Percentiles rank a stretch among this genome's conserved stretches.
phyloP scores from a whole-genome alignment of 2,329 filamentous ascomycete species.

The Coniochaeta sp. region DNA sequence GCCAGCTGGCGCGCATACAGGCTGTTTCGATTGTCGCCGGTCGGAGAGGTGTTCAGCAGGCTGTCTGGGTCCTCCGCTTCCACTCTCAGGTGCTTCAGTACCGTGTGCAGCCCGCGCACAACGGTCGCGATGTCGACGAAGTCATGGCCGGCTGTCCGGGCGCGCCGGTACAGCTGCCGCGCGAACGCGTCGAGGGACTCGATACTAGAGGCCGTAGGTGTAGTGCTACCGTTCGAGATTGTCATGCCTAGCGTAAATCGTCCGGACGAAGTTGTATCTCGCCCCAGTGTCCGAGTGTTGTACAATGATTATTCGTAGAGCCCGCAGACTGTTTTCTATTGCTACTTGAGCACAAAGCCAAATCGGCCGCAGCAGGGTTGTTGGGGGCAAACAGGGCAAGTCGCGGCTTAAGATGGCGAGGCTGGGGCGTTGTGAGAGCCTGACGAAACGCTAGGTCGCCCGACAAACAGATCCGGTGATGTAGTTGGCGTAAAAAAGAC shows the following conservation, averaged over 20 bases:
- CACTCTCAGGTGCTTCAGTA: slow-evolving; percentile 48
- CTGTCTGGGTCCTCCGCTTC: slow-evolving; percentile 52
- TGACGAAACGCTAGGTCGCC: neutral
- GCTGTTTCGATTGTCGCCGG: slow-evolving; percentile 20
- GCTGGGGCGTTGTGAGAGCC: neutral
- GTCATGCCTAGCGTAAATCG: slow-evolving; percentile 17
- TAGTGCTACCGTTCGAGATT: slow-evolving; percentile 9
- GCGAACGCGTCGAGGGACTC: slow-evolving; percentile 49
- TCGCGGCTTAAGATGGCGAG: neutral
- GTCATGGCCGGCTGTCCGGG: slow-evolving; percentile 37
- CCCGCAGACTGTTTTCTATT: neutral
- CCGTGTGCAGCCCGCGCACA: slow-evolving; percentile 45
- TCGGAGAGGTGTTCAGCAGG: slow-evolving; percentile 33
- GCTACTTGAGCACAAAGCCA: neutral
- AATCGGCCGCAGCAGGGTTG: neutral
- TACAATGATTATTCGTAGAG: neutral
- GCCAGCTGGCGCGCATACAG: slow-evolving; percentile 42
- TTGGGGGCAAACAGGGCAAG: neutral
- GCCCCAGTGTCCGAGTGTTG: neutral
- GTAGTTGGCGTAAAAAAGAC: neutral
- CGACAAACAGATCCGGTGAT: neutral
- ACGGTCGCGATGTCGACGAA: slow-evolving; percentile 41
- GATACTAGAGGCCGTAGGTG: slow-evolving; percentile 34
- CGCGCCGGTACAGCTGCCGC: slow-evolving; percentile 45
- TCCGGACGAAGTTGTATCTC: neutral